Conservation (phyloP, 2,329 filamentous ascomycete species). For the Ustulina deusta region DNA sequence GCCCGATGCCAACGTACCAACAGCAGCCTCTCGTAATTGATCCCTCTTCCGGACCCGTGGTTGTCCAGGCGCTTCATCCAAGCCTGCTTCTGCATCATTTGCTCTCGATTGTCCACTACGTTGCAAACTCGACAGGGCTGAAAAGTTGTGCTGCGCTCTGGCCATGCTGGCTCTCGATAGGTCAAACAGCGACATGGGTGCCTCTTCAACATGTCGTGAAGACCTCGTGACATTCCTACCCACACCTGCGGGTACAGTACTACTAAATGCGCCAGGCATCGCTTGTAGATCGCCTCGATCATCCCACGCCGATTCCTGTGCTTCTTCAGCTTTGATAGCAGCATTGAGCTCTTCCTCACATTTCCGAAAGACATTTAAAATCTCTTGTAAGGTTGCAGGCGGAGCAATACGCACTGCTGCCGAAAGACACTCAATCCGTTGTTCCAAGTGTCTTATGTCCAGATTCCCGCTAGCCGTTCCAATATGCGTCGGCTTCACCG, state of each 20-base stretch:
- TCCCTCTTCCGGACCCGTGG: constrained; percentile 74
- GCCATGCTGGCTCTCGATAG: constrained; percentile 71
- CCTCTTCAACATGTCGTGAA: constrained; percentile 57
- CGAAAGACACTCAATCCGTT: constrained; percentile 83
- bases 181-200: constrained; percentile 74
- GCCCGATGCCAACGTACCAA: constrained; percentile 74
- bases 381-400: constrained; percentile 75
- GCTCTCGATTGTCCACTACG: constrained; percentile 55
- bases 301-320: constrained; percentile 78
- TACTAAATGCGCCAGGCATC: constrained; percentile 67
- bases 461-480: constrained; percentile 70
- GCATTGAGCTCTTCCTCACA: constrained; percentile 82
- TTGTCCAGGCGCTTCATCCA: constrained; percentile 48
- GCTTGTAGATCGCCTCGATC: constrained; percentile 69
- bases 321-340: constrained; percentile 73
- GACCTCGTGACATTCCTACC: constrained; percentile 48
- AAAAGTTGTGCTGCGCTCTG: constrained; percentile 69
- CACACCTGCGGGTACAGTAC: constrained; percentile 49
- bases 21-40: constrained; percentile 73
- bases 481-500: constrained; percentile 68
- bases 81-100: constrained; percentile 44
- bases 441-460: constrained; percentile 78
- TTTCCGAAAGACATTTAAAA: constrained; percentile 78
- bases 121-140: constrained; percentile 66
- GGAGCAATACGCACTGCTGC: constrained; percentile 81